Base-by-base conservation (phyloP, 441 rosid genomes). In the Raphanus hybrid region DNA sequence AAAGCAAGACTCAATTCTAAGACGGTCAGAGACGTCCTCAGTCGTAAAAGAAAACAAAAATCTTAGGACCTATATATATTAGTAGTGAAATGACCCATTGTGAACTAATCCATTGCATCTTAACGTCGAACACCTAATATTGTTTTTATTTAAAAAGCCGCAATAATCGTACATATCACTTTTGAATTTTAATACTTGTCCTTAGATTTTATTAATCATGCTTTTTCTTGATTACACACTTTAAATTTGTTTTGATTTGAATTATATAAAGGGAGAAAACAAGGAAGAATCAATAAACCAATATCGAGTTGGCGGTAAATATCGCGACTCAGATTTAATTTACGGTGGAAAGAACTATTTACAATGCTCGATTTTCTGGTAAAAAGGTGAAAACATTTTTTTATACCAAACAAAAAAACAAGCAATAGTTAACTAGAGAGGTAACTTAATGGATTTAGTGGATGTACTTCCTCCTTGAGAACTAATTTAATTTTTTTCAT, bases 101-200 rank as follows among this genome's bases (percentile, higher is more conserved):
- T 39, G 54, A 69, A 63, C 74, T 67, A 73, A 73, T 73, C 26
- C 78, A 67, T 35, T 69, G 78, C 50, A 78, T 73, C 70, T 70
- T 54, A 69, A 52, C 48, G 54, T 70, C 15, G 50, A 55, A 27
- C 20, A 73, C 45, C 57, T 60, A 73, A 39, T 61, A 29, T 39
- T 62, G 64, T 39, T 52, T 29, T 48, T 20, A 43, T 15, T 60
- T 12, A 52, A 67, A 67, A 35, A 60, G 70, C 74, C 69, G 27
- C 48, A 73, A 68, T 78, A 67, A 48, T 35, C 35, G 58, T 50
- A 48, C 41, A 23, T 26, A 4, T 61, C 62, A 58, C 76, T 77
- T 71, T 65, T 10, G 37, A 16, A 26, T 70, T 23, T 55, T 55
- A 54, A 29, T 61, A 48, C 10, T 48, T 34, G 45, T 8, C 11